Conservation (phyloP, 768 basidiomycete genomes). For the Serendipita vermifera region DNA sequence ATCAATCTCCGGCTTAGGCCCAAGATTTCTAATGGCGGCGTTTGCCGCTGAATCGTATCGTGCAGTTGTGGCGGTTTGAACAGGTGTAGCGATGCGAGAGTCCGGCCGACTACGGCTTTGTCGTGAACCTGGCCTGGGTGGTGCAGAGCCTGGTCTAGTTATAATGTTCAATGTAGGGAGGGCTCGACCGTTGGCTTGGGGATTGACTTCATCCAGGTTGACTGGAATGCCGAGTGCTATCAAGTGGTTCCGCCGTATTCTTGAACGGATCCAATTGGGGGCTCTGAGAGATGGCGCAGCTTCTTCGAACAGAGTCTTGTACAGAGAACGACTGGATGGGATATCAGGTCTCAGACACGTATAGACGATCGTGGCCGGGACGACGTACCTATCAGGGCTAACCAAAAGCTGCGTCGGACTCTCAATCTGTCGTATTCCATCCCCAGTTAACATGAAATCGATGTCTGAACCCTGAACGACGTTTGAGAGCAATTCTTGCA, state of each 20-base stretch:
- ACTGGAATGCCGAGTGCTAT: conserved; percentile 88
- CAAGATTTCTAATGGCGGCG: conserved; percentile 36
- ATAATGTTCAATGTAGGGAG: conserved; percentile 73
- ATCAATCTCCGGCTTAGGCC: conserved; percentile 66
- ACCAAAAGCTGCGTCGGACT: conserved; percentile 70
- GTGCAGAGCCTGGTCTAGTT: conserved; percentile 70
- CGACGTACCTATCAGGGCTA: conserved; percentile 61
- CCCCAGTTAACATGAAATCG: conserved; percentile 45
- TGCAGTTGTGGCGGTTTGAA: conserved; percentile 14
- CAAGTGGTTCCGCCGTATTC: conserved; percentile 79
- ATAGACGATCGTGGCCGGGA: conserved; percentile 11
- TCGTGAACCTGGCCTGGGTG: conserved; percentile 41
- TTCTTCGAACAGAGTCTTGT: conserved; percentile 52
- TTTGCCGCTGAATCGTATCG: conserved; percentile 9
- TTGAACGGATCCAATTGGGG: conserved; percentile 90
- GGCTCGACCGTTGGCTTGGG: conserved; percentile 46
- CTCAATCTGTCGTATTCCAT: conserved; percentile 64
- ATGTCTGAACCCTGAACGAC: conserved; percentile 47
- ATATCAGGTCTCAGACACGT: conserved; percentile 8
- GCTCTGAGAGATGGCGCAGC: conserved; percentile 64
- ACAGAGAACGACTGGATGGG: conserved; percentile 55
- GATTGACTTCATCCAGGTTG: conserved; percentile 84
- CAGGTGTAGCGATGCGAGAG: conserved; percentile 39
- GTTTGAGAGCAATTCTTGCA: conserved; percentile 52
- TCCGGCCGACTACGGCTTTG: conserved; percentile 25